These are phyloP conservation scores for Daphne laureola DNA, from an alignment of 441 rosid species.

Conservation along the genomic window DNA sequence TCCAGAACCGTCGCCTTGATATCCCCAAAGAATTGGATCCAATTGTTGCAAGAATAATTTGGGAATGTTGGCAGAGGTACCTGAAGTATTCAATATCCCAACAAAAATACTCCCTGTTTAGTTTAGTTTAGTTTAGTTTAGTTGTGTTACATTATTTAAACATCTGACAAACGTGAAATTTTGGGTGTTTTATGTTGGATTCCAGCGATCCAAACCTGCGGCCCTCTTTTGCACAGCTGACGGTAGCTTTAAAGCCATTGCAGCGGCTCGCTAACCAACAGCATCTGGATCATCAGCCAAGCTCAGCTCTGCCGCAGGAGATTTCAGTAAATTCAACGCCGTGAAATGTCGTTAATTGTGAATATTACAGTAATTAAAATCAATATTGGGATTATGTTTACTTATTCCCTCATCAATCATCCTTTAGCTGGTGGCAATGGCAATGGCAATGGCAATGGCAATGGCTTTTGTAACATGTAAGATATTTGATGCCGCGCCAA, in stretches of 20 bases:
- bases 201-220: conserved; percentile 85
- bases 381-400: conserved; percentile 7
- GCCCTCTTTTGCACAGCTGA: conserved; percentile 77
- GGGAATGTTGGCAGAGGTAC: conserved; percentile 96
- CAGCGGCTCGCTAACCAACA: conserved; percentile 62
- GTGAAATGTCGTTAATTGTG: conserved; percentile 37
- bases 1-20: conserved; percentile 91
- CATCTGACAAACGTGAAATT: no score
- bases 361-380: conserved; percentile 16
- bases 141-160: no score
- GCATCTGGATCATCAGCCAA: conserved; percentile 35
- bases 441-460: neutral
- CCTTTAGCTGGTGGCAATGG: neutral
- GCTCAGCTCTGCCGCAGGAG: conserved; percentile 35
- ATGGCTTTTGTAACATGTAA: conserved; percentile 7
- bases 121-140: conserved; percentile 4
- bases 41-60: conserved; percentile 71
- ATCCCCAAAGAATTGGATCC: conserved; percentile 96
- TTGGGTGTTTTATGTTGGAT: conserved; percentile 3
- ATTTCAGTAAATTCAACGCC: conserved; percentile 58
- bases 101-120: neutral
- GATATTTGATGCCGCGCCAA: conserved; percentile 12
- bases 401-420: conserved; percentile 8
- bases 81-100: conserved; percentile 9
- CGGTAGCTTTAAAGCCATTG: conserved; percentile 69